Conservation (phyloP, 2,329 filamentous ascomycete species). For the Ophiostoma australiae region DNA sequence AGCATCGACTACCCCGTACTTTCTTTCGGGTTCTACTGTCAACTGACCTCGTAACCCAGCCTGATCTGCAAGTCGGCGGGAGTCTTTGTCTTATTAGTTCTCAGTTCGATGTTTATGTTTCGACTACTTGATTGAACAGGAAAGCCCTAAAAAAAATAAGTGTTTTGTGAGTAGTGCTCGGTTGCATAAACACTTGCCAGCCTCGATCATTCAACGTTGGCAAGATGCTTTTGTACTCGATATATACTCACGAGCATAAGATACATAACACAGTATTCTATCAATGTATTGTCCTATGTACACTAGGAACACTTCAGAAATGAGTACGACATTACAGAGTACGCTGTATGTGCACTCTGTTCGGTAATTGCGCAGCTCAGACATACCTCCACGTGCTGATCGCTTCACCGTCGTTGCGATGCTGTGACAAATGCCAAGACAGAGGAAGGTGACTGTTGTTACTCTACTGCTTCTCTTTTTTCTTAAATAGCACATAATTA, state of each 20-base stretch:
- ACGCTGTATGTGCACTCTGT: no score
- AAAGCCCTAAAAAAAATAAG: no score
- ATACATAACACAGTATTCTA: no score
- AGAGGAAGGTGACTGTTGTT: not conserved
- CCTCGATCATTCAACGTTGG: not conserved
- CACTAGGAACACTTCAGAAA: no score
- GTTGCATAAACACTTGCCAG: not conserved
- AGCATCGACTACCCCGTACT: not conserved
- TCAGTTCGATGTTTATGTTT: not conserved
- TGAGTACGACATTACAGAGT: no score
- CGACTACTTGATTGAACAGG: no score
- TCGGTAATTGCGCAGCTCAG: not conserved
- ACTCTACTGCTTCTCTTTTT: no score
- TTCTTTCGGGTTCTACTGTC: not conserved
- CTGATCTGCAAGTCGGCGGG: not conserved
- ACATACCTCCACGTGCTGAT: not conserved
- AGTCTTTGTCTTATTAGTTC: not conserved
- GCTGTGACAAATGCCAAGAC: slow-evolving; percentile 16
- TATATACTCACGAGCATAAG: no score
- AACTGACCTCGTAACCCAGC: not conserved
- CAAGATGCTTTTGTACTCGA: not conserved
- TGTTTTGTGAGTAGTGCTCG: not conserved
- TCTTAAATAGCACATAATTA: no score
- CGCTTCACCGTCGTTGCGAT: not conserved
- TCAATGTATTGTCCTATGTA: no score